Conservation (phyloP, 345 rosid species). For the Abelmoschus esculentus region DNA sequence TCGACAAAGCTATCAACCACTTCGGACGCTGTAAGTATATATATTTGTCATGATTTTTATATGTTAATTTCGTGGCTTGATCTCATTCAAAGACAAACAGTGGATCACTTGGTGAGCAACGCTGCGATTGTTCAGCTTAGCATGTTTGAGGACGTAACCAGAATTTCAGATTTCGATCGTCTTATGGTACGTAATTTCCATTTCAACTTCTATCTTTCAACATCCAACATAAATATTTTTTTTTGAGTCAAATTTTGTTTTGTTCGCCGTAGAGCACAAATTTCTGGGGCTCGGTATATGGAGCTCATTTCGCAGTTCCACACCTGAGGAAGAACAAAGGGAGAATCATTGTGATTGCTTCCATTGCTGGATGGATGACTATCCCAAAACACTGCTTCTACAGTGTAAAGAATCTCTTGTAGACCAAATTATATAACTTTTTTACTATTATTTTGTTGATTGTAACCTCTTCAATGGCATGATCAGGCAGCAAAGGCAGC, state of each 20-base stretch:
- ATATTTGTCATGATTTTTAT: background rate
- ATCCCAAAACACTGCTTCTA: slow-evolving; percentile 37
- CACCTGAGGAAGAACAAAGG: slow-evolving; percentile 37
- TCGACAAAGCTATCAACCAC: slow-evolving; percentile 26
- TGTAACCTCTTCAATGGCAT: background rate
- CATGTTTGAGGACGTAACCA: slow-evolving; percentile 35
- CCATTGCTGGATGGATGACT: slow-evolving; percentile 36
- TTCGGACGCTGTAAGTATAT: slow-evolving; percentile 38
- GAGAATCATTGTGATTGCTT: slow-evolving; percentile 40
- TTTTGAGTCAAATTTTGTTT: no score
- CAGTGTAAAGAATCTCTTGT: slow-evolving; percentile 19
- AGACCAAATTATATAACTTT: no score
- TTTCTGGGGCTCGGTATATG: slow-evolving; percentile 6
- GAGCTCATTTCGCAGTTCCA: slow-evolving; percentile 22
- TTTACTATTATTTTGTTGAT: background rate
- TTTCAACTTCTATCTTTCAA: background rate
- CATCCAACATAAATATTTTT: background rate
- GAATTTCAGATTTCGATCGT: background rate
- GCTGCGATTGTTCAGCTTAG: slow-evolving; percentile 41
- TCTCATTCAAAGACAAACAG: slow-evolving; percentile 18
- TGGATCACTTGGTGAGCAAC: slow-evolving; percentile 60
- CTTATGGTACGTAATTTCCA: background rate
- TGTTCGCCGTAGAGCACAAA: background rate
- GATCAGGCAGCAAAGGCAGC: slow-evolving; percentile 52
- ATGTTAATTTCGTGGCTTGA: background rate